phyloP scores from a whole-genome alignment of 177 flowering plant genomes.

The Vitis hybrid region DNA sequence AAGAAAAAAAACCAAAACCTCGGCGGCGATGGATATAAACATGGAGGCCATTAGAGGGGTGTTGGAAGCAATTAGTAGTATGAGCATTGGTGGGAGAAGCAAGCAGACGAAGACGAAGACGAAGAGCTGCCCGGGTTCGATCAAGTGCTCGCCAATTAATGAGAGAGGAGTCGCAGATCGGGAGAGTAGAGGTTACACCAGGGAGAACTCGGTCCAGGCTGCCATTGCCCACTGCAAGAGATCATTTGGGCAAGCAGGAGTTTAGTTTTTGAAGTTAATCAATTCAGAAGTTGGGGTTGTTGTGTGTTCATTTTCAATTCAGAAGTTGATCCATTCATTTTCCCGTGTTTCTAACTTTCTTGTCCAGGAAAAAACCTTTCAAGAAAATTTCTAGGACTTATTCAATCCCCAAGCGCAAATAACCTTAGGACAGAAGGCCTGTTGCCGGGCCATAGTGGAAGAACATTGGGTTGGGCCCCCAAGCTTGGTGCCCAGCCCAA shows the following conservation, averaged over 20 bases:
- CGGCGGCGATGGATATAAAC: conserved; percentile 5
- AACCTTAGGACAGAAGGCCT: no score
- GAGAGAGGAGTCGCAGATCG: background rate
- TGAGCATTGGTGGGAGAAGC: background rate
- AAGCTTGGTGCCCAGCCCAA: no score
- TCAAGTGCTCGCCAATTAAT: conserved; percentile 19
- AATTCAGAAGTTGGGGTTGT: background rate
- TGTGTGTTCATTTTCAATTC: no score
- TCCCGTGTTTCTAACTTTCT: no score
- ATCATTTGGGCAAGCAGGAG: conserved; percentile 8
- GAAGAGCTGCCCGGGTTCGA: conserved; percentile 17
- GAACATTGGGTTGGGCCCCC: no score
- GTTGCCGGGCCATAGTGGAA: no score
- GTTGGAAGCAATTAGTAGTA: conserved; percentile 10
- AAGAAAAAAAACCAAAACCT: background rate
- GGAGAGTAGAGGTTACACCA: conserved; percentile 1
- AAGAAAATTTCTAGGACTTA: no score
- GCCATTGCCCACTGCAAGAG: conserved; percentile 38
- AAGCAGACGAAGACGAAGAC: background rate
- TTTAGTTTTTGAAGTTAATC: background rate
- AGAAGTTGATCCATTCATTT: no score
- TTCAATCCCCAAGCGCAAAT: no score
- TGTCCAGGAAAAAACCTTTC: no score
- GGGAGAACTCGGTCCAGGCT: conserved; percentile 28
- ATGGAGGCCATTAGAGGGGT: conserved; percentile 17